These are phyloP conservation scores for Rubroshorea leprosula DNA, from an alignment of 345 rosid species.

Conservation along the genomic window DNA sequence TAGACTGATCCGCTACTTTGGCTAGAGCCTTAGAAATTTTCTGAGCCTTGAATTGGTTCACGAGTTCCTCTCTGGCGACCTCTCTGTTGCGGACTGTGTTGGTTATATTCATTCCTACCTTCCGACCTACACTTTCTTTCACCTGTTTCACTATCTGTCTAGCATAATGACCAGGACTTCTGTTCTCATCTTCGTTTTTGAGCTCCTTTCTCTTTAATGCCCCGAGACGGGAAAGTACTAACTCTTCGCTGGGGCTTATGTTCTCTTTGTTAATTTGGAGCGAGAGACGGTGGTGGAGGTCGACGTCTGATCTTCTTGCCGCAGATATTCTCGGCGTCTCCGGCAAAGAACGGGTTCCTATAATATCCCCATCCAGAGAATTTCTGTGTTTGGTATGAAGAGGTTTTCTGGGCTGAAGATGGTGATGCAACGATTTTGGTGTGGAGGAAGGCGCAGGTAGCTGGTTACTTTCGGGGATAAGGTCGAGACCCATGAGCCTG, in stretches of 20 bases:
- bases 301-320: constrained; percentile 69
- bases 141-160: constrained; percentile 77
- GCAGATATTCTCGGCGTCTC: constrained; percentile 82
- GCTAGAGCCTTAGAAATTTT: constrained; percentile 33
- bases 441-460: constrained; percentile 45
- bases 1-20: constrained; percentile 23
- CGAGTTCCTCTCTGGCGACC: constrained; percentile 16
- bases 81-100: constrained; percentile 51
- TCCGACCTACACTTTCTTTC: constrained; percentile 57
- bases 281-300: constrained; percentile 57
- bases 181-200: constrained; percentile 50
- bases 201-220: constrained; percentile 37
- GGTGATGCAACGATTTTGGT: constrained; percentile 21
- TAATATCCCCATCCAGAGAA: constrained; percentile 30
- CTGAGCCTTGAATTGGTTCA: constrained; percentile 34
- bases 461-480: constrained; percentile 47
- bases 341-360: constrained; percentile 63
- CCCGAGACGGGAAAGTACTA: constrained; percentile 36
- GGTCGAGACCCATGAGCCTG: constrained; percentile 92
- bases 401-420: constrained; percentile 20
- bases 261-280: constrained; percentile 76
- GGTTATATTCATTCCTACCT: constrained; percentile 73
- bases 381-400: constrained; percentile 29
- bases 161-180: constrained; percentile 61
- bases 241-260: constrained; percentile 23